Evolutionary conservation across 2,329 filamentous ascomycete species (phyloP), one percentile per base, ranked within the genome.

Genomic region (Xylariaceae sp.): DNA sequence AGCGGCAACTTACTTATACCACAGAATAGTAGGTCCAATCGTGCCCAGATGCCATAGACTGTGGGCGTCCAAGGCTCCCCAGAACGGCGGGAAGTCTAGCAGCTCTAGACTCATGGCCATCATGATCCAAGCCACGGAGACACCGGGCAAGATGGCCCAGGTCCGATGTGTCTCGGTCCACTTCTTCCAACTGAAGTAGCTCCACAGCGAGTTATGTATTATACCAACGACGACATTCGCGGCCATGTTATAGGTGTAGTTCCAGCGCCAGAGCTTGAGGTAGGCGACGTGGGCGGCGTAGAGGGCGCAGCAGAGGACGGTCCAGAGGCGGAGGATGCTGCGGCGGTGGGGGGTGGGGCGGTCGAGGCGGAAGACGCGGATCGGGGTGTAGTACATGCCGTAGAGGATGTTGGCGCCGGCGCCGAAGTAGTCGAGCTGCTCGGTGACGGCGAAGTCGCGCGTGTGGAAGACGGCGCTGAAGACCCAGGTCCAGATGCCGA

Each of bases 161-260:
- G 81, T 74, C 61, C 88, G 84, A 44, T 86, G 84, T 18, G 89
- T 84, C 72, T 86, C 85, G 61, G 81, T 79, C 75, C 93, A 98
- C 65, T 88, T 83, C 62, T 78, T 77, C 65, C 89, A 84, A 71
- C 89, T 93, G 75, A 96, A 97, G 73, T 84, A 89, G 43, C 82
- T 90, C 95, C 95, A 98, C 55, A 98, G 76, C 3, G 87, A 50
- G 67, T 98, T 96, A 70, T 92, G 88, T 3, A 93, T 73, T 41
- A 92, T 79, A 2, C 95, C 95, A 10, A 89, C 84, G 2, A 83
- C 85, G 19, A 99, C 90, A 68, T 98, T 99, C 49, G 93, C 95
- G 1, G 89, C 86, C 92, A 99, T 98, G 72, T 99, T 99, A 77
- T 99, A 99, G 4, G 89, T 89, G 73, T 99, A 99, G 74, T 98